Base-by-base conservation (phyloP, 306 rosid species). In the Rosa multiflora region DNA sequence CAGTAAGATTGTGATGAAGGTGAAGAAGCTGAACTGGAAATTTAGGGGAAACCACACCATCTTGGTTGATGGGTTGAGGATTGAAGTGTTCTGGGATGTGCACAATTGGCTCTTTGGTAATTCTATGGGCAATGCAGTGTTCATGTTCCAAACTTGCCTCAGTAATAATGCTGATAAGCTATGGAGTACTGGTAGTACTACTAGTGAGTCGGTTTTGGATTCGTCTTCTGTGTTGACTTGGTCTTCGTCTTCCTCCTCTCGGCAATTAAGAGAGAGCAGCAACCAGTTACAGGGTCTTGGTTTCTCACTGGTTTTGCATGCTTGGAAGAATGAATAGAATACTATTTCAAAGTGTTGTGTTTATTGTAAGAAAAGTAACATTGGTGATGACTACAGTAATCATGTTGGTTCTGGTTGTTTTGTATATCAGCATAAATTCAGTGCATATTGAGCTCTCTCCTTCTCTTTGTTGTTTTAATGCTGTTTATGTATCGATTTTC, bases 51-150 rank as follows among this genome's bases (percentile, higher is more conserved):
- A 94, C 49, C 79, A 89, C 74, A 88, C 93, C 21, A 89, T 94
- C 85, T 59, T 88, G 80, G 93, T 94, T 64, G 96, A 92, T 83
- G 98, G 96, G 23, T 52, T 92, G 56, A 92, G 90, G 1, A 90
- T 94, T 52, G 86, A 92, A 84, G 97, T 94, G 70, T 90, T 89
- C 17, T 94, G 97, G 98, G 98, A 94, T 86, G 97, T 92, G 23
- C 95, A 92, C 85, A 85, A 90, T 79, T 94, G 97, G 98, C 89
- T 92, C 13, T 94, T 91, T 85, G 96, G 98, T 26, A 88, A 81
- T 77, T 73, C 90, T 8, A 75, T 83, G 85, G 90, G 92, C 42
- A 86, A 86, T 82, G 97, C 97, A 18, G 97, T 92, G 71, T 94
- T 94, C 83, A 87, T 94, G 97, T 94, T 94, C 81, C 97, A 90